Percentiles rank a stretch among this genome's conserved stretches.
Conservation (phyloP, 805 yeast genomes). For the Wickerhamomyces kurtzmanii region DNA sequence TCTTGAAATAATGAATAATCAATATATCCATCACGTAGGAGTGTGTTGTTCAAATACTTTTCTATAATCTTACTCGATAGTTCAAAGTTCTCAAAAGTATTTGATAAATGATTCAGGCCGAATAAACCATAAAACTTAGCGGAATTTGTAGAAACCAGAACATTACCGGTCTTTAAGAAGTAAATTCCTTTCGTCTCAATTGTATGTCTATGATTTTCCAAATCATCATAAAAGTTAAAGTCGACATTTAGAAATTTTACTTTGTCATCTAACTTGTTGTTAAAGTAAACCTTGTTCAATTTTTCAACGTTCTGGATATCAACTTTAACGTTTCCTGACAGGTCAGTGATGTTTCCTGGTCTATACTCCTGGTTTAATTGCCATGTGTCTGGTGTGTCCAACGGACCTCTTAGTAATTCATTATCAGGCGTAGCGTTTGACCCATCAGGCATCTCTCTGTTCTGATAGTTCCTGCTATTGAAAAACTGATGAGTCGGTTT, state of each 20-base stretch:
- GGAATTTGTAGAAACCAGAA: constrained; percentile 47
- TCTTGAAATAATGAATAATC: too few species aligned
- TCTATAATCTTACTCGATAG: constrained; percentile 33
- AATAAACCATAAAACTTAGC: constrained; percentile 57
- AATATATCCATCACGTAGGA: too few species aligned
- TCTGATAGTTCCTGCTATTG: constrained; percentile 14
- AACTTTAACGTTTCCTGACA: constrained; percentile 18
- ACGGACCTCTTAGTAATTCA: constrained; percentile 19
- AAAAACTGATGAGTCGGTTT: constrained; percentile 17
- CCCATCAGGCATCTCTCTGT: constrained; percentile 14
- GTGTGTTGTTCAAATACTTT: constrained; percentile 33
- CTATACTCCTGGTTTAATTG: constrained; percentile 14
- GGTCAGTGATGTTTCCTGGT: constrained; percentile 21
- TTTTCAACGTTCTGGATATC: constrained; percentile 11
- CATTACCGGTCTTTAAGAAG: constrained; percentile 56
- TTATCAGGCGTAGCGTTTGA: constrained; percentile 12
- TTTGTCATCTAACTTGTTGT: constrained; percentile 24
- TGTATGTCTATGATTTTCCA: constrained; percentile 38
- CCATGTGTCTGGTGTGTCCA: constrained; percentile 15
- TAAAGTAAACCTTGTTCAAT: constrained; percentile 14
- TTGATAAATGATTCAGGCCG: constrained; percentile 43
- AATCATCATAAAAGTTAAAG: constrained; percentile 27
- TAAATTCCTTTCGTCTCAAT: constrained; percentile 51
- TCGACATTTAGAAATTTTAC: constrained; percentile 27
- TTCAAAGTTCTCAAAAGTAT: constrained; percentile 32